These are phyloP conservation scores for Melampsora abietis-canadensis DNA, from an alignment of 1,284 basidiomycete species.

Conservation along the genomic window DNA sequence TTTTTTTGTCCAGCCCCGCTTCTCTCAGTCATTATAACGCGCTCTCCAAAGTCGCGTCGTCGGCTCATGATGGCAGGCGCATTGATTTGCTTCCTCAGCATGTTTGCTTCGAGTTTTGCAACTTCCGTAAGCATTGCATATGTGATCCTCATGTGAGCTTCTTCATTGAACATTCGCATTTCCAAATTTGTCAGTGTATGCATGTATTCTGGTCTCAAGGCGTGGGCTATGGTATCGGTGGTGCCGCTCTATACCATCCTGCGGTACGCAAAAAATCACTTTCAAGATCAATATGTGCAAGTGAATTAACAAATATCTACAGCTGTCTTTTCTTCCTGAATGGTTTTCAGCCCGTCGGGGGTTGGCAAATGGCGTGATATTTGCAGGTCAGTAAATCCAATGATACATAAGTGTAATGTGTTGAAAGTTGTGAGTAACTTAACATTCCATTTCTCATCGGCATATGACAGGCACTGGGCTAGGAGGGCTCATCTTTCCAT, in stretches of 20 bases:
- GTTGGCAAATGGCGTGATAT: conserved; percentile 56
- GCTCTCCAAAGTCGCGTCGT: conserved; percentile 10
- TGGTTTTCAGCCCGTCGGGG: conserved; percentile 57
- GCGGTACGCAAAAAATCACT: neutral
- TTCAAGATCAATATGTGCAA: too few species aligned
- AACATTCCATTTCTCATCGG: too few species aligned
- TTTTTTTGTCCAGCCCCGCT: conserved; percentile 17
- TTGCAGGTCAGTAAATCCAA: conserved; percentile 52
- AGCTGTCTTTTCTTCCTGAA: conserved; percentile 55
- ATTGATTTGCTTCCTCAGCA: conserved; percentile 17
- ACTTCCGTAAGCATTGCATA: conserved; percentile 2
- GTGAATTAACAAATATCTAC: too few species aligned
- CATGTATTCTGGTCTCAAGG: conserved; percentile 27
- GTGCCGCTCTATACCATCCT: conserved; percentile 32
- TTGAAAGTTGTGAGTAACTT: too few species aligned
- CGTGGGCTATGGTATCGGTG: conserved; percentile 27
- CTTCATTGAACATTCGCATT: too few species aligned
- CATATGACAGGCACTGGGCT: conserved; percentile 18
- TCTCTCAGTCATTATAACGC: conserved; percentile 13
- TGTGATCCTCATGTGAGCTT: too few species aligned
- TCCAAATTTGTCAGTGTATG: conserved; percentile 12
- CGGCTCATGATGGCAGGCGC: conserved; percentile 6
- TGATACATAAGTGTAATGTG: too few species aligned
- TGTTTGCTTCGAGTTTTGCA: conserved; percentile 33
- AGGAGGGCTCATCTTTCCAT: conserved; percentile 35